Percentiles rank a stretch among this genome's conserved stretches.
phyloP scores from a whole-genome alignment of 768 basidiomycete genomes.

The Boletus rex-veris region DNA sequence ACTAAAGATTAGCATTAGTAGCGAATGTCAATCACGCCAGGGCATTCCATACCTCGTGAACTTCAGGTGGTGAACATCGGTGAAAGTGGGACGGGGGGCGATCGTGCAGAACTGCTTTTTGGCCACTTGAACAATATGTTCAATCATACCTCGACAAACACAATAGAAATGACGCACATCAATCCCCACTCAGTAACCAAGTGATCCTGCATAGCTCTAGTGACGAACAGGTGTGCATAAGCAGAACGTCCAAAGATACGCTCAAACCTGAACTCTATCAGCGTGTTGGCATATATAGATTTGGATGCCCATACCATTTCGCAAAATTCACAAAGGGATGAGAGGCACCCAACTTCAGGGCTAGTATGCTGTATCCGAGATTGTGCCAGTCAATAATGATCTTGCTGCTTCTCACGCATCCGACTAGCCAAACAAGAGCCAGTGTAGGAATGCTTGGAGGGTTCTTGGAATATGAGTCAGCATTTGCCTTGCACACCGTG shows the following conservation, averaged over 20 bases:
- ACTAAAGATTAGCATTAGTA: slow-evolving; percentile 29
- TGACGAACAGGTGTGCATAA: slow-evolving; percentile 92
- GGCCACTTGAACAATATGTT: slow-evolving; percentile 52
- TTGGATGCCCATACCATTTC: slow-evolving; percentile 51
- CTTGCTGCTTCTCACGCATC: slow-evolving; percentile 65
- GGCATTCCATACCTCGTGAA: slow-evolving; percentile 61
- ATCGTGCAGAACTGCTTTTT: slow-evolving; percentile 80
- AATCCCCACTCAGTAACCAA: slow-evolving; percentile 73
- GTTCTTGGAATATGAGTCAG: slow-evolving; percentile 53
- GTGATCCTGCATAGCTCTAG: slow-evolving; percentile 75
- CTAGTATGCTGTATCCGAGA: slow-evolving; percentile 90
- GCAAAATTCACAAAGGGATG: slow-evolving; percentile 75
- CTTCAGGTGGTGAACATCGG: slow-evolving; percentile 61
- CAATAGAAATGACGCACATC: slow-evolving; percentile 46
- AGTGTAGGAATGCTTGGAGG: slow-evolving; percentile 96
- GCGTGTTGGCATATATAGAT: background rate
- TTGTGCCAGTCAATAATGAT: slow-evolving; percentile 99
- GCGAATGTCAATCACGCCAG: background rate
- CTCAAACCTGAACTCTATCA: slow-evolving; percentile 66
- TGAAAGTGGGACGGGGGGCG: slow-evolving; percentile 87
- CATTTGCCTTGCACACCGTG: background rate
- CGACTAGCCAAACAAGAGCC: slow-evolving; percentile 75
- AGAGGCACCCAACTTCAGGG: slow-evolving; percentile 65
- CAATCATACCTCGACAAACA: background rate
- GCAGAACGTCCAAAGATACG: slow-evolving; percentile 72